Evolutionary conservation across 2,329 filamentous ascomycete genomes (phyloP).

Genomic region (Dothiorella sarmentorum): DNA sequence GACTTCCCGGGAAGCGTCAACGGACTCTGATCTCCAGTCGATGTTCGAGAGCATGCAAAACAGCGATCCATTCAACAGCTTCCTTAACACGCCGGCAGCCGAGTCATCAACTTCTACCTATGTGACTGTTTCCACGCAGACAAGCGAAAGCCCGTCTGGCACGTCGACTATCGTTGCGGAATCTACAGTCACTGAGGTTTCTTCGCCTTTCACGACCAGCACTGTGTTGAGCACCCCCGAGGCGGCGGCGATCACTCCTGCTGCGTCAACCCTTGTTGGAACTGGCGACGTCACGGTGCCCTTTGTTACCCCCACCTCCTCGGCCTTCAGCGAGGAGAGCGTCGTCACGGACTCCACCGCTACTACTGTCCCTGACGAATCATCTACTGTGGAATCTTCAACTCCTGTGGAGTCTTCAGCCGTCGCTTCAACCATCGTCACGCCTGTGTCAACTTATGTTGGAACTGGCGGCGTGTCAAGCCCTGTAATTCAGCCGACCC

Average conservation of each 20-base stretch:
- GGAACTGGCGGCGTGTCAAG: constrained; percentile 11
- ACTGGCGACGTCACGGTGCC: constrained; percentile 5
- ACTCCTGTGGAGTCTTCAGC: background rate
- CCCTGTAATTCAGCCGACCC: constrained; percentile 8
- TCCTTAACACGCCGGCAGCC: constrained; percentile 14
- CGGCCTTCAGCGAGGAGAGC: background rate
- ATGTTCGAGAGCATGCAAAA: constrained; percentile 29
- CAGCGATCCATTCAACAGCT: constrained; percentile 4
- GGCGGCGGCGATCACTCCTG: background rate
- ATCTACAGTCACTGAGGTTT: constrained; percentile 24
- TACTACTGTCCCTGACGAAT: background rate
- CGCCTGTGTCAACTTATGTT: background rate
- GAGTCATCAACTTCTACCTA: constrained; percentile 14
- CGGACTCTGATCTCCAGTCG: constrained; percentile 26
- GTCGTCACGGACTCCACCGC: background rate
- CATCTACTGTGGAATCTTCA: background rate
- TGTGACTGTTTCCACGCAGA: background rate
- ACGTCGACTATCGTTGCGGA: constrained; percentile 24
- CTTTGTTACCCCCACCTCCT: constrained; percentile 8
- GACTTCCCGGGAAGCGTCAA: background rate
- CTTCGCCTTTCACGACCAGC: constrained; percentile 1
- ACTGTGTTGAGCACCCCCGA: constrained; percentile 6
- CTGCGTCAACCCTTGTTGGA: constrained; percentile 7
- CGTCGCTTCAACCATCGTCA: background rate
- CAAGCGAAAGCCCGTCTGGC: background rate